A percentile compares a stretch with the other conserved stretches of the same genome.
Conservation (phyloP, 805 yeast species). For the Suhomyces sp. region DNA sequence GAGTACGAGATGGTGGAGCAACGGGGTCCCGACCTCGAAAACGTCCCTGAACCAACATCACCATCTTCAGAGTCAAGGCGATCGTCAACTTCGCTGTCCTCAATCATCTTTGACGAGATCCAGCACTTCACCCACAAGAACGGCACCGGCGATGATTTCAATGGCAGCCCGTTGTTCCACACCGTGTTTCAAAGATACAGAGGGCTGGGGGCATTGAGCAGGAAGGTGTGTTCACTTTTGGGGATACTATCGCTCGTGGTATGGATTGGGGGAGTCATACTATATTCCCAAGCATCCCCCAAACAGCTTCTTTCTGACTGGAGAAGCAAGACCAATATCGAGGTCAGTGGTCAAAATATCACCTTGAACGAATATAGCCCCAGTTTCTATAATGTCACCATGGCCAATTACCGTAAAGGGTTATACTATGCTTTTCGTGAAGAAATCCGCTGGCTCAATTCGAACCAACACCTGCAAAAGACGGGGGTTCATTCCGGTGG, state of each 20-base stretch:
- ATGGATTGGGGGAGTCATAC: slow-evolving; percentile 29
- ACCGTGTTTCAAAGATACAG: slow-evolving; percentile 16
- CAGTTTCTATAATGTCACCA: slow-evolving; percentile 25
- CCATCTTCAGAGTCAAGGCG: slow-evolving; percentile 3
- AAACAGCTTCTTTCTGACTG: slow-evolving; percentile 20
- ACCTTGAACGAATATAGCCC: slow-evolving; percentile 31
- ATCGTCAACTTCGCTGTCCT: slow-evolving; percentile 21
- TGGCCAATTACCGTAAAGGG: slow-evolving; percentile 26
- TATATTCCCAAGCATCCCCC: slow-evolving; percentile 26
- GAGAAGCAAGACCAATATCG: slow-evolving; percentile 21
- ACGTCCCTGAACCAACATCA: not conserved
- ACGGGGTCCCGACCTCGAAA: not conserved
- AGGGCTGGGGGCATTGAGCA: slow-evolving; percentile 10
- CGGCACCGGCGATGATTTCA: slow-evolving; percentile 20
- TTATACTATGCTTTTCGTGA: slow-evolving; percentile 15
- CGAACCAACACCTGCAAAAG: slow-evolving; percentile 20
- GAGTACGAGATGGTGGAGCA: slow-evolving; percentile 21
- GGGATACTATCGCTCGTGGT: slow-evolving; percentile 11
- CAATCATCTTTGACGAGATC: slow-evolving; percentile 31
- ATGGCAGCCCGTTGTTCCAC: slow-evolving; percentile 23
- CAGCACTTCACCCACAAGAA: slow-evolving; percentile 15
- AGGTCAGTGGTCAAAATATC: slow-evolving; percentile 28
- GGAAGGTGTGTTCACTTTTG: slow-evolving; percentile 4
- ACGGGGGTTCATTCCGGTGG: slow-evolving; percentile 20
- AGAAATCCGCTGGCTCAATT: slow-evolving; percentile 28